Conservation (phyloP, 805 yeast species). For the Hemisphaericaspora nanyangensis region DNA sequence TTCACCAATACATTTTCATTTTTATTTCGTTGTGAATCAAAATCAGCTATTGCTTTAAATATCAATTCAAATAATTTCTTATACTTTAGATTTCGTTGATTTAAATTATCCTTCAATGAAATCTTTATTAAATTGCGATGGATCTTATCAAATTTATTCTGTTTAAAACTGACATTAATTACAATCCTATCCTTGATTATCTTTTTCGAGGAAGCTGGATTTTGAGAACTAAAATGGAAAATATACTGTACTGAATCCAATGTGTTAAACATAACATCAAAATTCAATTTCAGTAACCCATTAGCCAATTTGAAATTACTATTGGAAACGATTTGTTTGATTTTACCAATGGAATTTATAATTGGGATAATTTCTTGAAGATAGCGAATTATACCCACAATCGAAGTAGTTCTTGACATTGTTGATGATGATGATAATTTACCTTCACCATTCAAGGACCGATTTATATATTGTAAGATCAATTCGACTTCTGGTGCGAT, state of each 20-base stretch:
- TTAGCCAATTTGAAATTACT: slow-evolving; percentile 19
- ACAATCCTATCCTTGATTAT: slow-evolving; percentile 31
- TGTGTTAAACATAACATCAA: slow-evolving; percentile 28
- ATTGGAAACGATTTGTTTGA: slow-evolving; percentile 13
- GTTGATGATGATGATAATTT: too few relatives aligned
- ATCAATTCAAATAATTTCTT: slow-evolving; percentile 36
- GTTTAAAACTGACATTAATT: slow-evolving; percentile 23
- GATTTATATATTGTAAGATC: slow-evolving; percentile 20
- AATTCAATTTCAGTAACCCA: slow-evolving; percentile 27
- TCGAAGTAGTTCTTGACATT: slow-evolving; percentile 9
- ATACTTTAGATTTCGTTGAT: slow-evolving; percentile 30
- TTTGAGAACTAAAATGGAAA: slow-evolving; percentile 24
- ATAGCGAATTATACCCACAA: slow-evolving; percentile 32
- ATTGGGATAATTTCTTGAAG: slow-evolving; percentile 30
- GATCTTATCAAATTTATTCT: slow-evolving; percentile 27
- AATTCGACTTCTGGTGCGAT: slow-evolving; percentile 11
- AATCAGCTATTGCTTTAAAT: slow-evolving; percentile 22
- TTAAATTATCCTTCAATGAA: slow-evolving; percentile 35
- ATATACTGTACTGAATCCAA: slow-evolving; percentile 30
- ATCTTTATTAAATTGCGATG: slow-evolving; percentile 21
- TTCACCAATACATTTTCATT: slow-evolving; percentile 18
- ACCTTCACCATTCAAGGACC: too few relatives aligned
- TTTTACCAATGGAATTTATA: slow-evolving; percentile 18
- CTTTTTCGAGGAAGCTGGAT: slow-evolving; percentile 26
- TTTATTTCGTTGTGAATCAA: slow-evolving; percentile 14